Conservation (phyloP, 2,329 filamentous ascomycete species). For the Microdochium bolleyi region DNA sequence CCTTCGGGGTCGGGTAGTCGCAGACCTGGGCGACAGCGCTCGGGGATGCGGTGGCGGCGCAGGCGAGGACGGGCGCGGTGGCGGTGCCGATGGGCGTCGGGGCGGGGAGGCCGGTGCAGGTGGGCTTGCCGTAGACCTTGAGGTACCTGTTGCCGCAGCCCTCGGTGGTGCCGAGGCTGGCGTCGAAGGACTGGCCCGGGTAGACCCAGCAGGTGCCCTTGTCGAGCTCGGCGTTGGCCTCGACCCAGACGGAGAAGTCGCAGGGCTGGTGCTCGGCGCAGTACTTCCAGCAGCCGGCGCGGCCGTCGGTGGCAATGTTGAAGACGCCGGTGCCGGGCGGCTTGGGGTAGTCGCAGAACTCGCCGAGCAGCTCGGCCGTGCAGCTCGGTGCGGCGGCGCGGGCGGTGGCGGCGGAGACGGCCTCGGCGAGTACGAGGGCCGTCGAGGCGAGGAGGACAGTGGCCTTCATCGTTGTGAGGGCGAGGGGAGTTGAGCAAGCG, state of each 20-base stretch:
- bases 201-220: conserved; percentile 20
- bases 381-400: conserved; percentile 11
- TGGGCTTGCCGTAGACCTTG: conserved; percentile 7
- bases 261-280: conserved; percentile 19
- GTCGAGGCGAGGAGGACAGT: not conserved
- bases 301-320: conserved; percentile 14
- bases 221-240: conserved; percentile 17
- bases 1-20: conserved; percentile 16
- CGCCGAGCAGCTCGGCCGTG: conserved; percentile 15
- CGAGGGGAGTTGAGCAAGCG: not conserved
- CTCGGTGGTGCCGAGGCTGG: conserved; percentile 1
- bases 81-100: conserved; percentile 12
- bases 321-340: conserved; percentile 6
- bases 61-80: conserved; percentile 12
- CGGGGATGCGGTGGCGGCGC: conserved; percentile 18
- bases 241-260: conserved; percentile 18
- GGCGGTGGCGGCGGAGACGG: not conserved
- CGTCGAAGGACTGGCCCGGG: conserved; percentile 16
- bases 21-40: conserved; percentile 19
- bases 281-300: conserved; percentile 17
- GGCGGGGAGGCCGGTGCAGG: conserved; percentile 9
- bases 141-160: not conserved
- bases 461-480: not conserved
- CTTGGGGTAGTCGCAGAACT: conserved; percentile 16
- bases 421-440: not conserved